Base-by-base conservation (phyloP, 73 alveolate genomes). In the Tetrahymena thermophila region DNA sequence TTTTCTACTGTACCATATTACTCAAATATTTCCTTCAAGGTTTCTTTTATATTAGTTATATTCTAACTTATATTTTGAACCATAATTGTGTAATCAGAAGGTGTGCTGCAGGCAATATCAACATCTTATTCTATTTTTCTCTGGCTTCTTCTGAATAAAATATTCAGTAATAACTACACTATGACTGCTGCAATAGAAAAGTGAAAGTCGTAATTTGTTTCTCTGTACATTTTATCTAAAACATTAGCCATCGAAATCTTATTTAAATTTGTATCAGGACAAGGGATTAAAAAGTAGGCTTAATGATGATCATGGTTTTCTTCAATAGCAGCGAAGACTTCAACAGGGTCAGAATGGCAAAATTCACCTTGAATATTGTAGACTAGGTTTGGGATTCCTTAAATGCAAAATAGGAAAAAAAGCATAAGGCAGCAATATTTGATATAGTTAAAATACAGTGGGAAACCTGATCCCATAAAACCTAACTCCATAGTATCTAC, bases 401-500 rank as follows among this genome's bases (percentile, higher is more conserved):
- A 85, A 35, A 95, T 42, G 58, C 85, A n/a, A 94, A 94, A 95
- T 43, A 95, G 84, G 43, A 56, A 93, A 50, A 95, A 94, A 31
- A 95, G 85, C 35, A 95, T 95, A 21, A 95, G 94, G 15, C 93
- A 85, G 35, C 97, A 95, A 85, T 95, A 95, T 93, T 95, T 95
- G 0, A 89, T 85, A 21, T 85, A 95, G 93, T 85, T 95, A 85
- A 85, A 85, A 95, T 85, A 95, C 40, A 95, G 58, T 17, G 97
- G 97, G 55, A 95, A 95, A 85, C 97, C 97, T 31, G 97, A 85
- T 16, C 97, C 97, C 94, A 95, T 42, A 85, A 95, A 95, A 43
- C 94, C 94, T 93, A 95, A 28, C 28, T 95, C 97, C 84, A 95
- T 85, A 17, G 95, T 89, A 95, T 95, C 97, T 28, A 94, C 71